Base-by-base conservation (phyloP, 768 basidiomycete species). In the Epithele typhae region DNA sequence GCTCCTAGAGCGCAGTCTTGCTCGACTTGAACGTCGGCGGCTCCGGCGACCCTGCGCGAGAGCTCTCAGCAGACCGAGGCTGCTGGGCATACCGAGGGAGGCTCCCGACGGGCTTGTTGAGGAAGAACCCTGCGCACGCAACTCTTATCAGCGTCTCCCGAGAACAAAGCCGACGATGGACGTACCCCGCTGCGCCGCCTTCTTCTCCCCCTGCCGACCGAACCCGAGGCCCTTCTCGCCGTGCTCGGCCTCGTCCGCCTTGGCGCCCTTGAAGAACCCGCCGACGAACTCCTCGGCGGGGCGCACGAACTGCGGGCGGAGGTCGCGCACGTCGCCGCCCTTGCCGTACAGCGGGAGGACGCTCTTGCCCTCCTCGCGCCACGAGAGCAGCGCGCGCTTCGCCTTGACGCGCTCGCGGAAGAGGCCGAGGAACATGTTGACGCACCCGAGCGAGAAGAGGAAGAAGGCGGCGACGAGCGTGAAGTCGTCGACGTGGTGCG, bases 391-490 rank as follows among this genome's bases (percentile, higher is more conserved):
- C 17, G 80, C 82, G 37, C 87, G 82, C 56, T 77, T 79, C 53
- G 67, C 55, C 64, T 85, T 89, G 52, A 76, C 82, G 1, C 63
- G 63, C 54, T 81, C 77, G 52, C 84, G 81, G 79, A 87, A 91
- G 74, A 62, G 90, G 77, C 25, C 87, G 93, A 94, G 49, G 46
- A 92, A 64, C 55, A 92, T 81, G 70, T 95, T 92, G 45, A 95
- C 66, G 66, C 89, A 92, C n/a, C 92, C 92, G 48, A 95, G 60
- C 42, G 90, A 77, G 71, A 95, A 95, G 51, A 95, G 77, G 72
- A 95, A 84, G 75, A 93, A 94, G 36, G 87, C 90, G 4, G 90
- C 75, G 54, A 91, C 92, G 59, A 94, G 87, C 18, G 90, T 84
- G 71, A 95, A 94, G 50, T 79, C 81, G 57, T 90, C 83, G 48